Evolutionary conservation across 805 yeast genomes (phyloP).

Genomic region (Candida awuae): DNA sequence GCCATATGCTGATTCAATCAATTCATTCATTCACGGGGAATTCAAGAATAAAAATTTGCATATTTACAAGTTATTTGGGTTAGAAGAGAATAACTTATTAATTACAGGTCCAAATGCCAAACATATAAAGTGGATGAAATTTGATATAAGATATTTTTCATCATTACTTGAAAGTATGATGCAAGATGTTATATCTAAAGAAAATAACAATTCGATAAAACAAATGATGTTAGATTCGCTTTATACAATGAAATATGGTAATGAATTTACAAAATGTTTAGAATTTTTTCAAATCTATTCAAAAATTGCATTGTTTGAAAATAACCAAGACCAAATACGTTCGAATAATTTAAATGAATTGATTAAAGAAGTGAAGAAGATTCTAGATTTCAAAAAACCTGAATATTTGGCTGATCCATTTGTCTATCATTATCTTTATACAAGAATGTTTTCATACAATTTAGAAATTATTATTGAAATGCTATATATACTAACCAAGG

Average conservation of each 20-base stretch:
- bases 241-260: not conserved
- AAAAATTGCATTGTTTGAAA: not conserved
- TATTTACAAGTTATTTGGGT: conserved; percentile 1
- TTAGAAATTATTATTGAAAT: not conserved
- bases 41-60: not conserved
- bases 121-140: conserved; percentile 5
- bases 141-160: conserved; percentile 6
- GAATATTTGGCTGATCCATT: conserved; percentile 1
- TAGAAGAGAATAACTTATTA: not conserved
- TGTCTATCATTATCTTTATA: conserved; percentile 4
- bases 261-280: not conserved
- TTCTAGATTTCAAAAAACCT: not conserved
- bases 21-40: not conserved
- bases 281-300: conserved; percentile 1
- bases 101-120: not conserved
- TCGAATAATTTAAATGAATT: not conserved
- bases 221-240: conserved; percentile 5
- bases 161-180: conserved; percentile 4
- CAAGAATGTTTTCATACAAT: conserved; percentile 1
- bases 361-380: not conserved
- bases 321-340: not conserved
- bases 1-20: conserved; percentile 3
- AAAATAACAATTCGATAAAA: not conserved
- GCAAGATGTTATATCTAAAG: conserved; percentile 3
- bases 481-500: conserved; percentile 3